phyloP scores from a whole-genome alignment of 192 early-diverging fungal genomes.

The Coemansia sp. region DNA sequence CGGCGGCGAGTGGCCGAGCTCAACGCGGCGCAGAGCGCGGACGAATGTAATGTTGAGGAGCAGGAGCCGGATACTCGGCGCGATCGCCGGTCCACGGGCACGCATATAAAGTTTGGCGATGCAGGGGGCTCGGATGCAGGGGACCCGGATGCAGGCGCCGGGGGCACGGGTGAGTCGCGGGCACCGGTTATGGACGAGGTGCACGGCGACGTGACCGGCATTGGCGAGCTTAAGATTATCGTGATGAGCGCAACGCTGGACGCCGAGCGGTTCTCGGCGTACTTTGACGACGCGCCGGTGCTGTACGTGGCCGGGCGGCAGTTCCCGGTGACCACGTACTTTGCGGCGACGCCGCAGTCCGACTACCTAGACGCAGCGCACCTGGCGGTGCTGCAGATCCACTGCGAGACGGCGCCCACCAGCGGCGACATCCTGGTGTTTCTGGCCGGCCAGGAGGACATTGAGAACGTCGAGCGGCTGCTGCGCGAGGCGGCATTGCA shows the following conservation, averaged over 20 bases:
- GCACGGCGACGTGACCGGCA: constrained; percentile 32
- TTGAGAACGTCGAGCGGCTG: constrained; percentile 84
- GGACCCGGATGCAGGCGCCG: background rate
- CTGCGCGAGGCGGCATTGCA: constrained; percentile 51
- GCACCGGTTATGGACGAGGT: constrained; percentile 9
- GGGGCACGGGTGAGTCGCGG: background rate
- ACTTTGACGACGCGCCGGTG: constrained; percentile 81
- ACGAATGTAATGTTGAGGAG: background rate
- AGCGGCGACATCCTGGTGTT: constrained; percentile 93
- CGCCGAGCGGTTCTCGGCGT: constrained; percentile 84
- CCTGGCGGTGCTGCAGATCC: constrained; percentile 83
- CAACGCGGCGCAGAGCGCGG: background rate
- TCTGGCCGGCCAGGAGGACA: constrained; percentile 86
- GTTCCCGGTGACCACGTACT: constrained; percentile 81
- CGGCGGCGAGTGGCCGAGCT: constrained; percentile 49
- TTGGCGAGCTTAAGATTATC: constrained; percentile 76
- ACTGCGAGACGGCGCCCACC: constrained; percentile 66
- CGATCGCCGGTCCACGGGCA: constrained; percentile 22
- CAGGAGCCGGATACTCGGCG: background rate
- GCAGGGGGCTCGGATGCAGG: background rate
- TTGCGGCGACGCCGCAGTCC: constrained; percentile 71
- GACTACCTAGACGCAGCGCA: constrained; percentile 92
- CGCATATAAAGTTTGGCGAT: constrained; percentile 25
- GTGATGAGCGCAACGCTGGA: constrained; percentile 97
- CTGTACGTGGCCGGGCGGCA: constrained; percentile 87